Evolutionary conservation across 1,284 basidiomycete genomes (phyloP), one percentile per base, ranked within the genome.

Genomic region (Boletus sp.): DNA sequence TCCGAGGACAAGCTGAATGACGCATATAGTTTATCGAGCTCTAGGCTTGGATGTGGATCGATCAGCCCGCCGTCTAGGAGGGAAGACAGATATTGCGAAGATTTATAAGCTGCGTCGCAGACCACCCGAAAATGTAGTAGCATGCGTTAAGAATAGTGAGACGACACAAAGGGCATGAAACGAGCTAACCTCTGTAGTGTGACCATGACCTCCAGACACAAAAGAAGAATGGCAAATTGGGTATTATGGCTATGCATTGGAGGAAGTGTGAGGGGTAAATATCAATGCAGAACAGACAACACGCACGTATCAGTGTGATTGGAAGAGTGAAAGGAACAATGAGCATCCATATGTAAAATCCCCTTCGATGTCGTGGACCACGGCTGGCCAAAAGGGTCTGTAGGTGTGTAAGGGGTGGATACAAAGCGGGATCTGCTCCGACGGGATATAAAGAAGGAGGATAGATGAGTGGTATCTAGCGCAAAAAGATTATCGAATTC

Each of bases 141-240:
- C n/a, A n/a, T 14, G 9, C 10, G 13, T 48, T 19, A 47, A 48
- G 19, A 49, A 52, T 39, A 20, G 10, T 20, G n/a, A 27, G 36
- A 34, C 12, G n/a, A n/a, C 22, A 43, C 38, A 49, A 48, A 44
- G 38, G n/a, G n/a, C 5, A 23, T 29, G 36, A 36, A 30, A 12
- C 33, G 4, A 36, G 34, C 68, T 48, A 46, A 85, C 87, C 86
- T 75, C 73, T 79, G 60, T 83, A 90, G 65, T 90, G 88, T 38
- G 82, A 84, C 87, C 88, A 91, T 38, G 85, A 80, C 41, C 88
- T 74, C 88, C 88, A 91, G 2, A 75, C 77, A 58, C 86, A 89
- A 67, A 88, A 91, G 71, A 91, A 89, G 65, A 91, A 84, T 0
- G 88, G 88, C 22, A 91, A 68, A 63, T 91, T 91, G 23, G 88